Evolutionary conservation across 352 stramenopile species (phyloP).

Genomic region (Phytophthora citricola): DNA sequence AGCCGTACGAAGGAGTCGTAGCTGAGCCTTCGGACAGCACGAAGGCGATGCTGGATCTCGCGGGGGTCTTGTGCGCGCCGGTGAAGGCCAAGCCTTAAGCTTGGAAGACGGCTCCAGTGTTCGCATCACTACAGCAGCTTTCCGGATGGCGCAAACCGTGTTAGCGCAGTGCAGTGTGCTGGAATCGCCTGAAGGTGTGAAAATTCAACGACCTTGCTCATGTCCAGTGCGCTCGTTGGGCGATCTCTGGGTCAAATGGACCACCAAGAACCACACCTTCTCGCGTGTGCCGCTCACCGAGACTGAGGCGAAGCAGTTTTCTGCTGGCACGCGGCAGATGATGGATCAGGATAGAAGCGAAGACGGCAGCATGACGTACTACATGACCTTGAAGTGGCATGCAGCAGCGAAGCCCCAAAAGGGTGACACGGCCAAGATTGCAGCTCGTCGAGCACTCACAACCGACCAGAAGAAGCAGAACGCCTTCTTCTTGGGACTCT

Average conservation of each 20-base stretch:
- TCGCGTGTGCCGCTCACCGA: slow-evolving; percentile 63
- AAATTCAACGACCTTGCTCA: slow-evolving; percentile 74
- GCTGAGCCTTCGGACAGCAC: slow-evolving; percentile 37
- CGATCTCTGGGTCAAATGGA: slow-evolving; percentile 87
- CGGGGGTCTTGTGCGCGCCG: slow-evolving; percentile 49
- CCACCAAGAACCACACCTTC: slow-evolving; percentile 80
- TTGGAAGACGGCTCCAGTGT: slow-evolving; percentile 32
- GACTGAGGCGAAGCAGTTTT: slow-evolving; percentile 70
- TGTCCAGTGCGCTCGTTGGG: slow-evolving; percentile 78
- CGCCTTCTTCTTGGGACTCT: slow-evolving; percentile 71
- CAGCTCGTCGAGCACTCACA: slow-evolving; percentile 65
- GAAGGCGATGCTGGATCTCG: slow-evolving; percentile 51
- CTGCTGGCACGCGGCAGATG: slow-evolving; percentile 80
- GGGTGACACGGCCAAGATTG: slow-evolving; percentile 87
- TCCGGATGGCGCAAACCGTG: slow-evolving; percentile 71
- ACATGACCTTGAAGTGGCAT: slow-evolving; percentile 89
- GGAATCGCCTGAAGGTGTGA: slow-evolving; percentile 57
- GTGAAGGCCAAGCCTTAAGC: slow-evolving; percentile 56
- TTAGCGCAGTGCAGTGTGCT: slow-evolving; percentile 77
- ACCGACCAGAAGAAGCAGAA: slow-evolving; percentile 84
- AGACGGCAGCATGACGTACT: slow-evolving; percentile 61
- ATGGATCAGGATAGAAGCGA: slow-evolving; percentile 66
- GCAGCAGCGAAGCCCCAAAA: slow-evolving; percentile 83
- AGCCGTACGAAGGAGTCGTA: slow-evolving; percentile 41
- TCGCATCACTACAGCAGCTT: slow-evolving; percentile 56